Conservation (phyloP, 352 stramenopile genomes). For the Sclerospora graminicola region DNA sequence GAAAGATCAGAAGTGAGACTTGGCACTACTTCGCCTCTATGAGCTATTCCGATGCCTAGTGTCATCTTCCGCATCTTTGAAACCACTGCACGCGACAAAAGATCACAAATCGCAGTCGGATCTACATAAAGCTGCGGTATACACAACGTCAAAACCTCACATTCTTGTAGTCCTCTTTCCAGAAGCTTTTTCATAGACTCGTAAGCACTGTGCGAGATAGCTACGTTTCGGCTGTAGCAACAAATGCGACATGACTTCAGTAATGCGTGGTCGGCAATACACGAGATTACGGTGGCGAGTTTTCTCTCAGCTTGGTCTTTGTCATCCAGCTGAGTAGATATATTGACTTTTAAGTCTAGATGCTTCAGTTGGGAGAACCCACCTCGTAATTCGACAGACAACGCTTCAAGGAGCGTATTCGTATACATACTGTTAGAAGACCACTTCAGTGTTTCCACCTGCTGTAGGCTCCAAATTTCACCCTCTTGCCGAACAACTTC, state of each 20-base stretch:
- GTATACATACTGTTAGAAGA: slow-evolving; percentile 5
- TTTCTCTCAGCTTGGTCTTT: slow-evolving; percentile 3
- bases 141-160: slow-evolving; percentile 30
- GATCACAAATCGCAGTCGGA: slow-evolving; percentile 3
- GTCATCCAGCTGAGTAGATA: slow-evolving; percentile 1
- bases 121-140: slow-evolving; percentile 15
- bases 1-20: slow-evolving; percentile 7
- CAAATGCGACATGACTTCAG: slow-evolving; percentile 15
- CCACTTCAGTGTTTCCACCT: slow-evolving; percentile 29
- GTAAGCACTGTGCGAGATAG: slow-evolving; percentile 9
- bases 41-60: slow-evolving; percentile 8
- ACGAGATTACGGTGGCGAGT: slow-evolving; percentile 9
- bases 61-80: slow-evolving; percentile 19
- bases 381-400: slow-evolving; percentile 38
- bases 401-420: slow-evolving; percentile 24
- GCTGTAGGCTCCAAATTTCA: slow-evolving; percentile 37
- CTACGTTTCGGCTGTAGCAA: background rate
- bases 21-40: background rate
- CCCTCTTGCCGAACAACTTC: slow-evolving; percentile 15
- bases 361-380: slow-evolving; percentile 40
- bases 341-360: slow-evolving; percentile 28
- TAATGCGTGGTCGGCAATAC: slow-evolving; percentile 18
- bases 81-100: slow-evolving; percentile 8
- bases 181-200: slow-evolving; percentile 24
- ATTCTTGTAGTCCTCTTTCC: slow-evolving; percentile 31